Evolutionary conservation across 129 eudicot species (phyloP).

Genomic region (Centella asiatica): DNA sequence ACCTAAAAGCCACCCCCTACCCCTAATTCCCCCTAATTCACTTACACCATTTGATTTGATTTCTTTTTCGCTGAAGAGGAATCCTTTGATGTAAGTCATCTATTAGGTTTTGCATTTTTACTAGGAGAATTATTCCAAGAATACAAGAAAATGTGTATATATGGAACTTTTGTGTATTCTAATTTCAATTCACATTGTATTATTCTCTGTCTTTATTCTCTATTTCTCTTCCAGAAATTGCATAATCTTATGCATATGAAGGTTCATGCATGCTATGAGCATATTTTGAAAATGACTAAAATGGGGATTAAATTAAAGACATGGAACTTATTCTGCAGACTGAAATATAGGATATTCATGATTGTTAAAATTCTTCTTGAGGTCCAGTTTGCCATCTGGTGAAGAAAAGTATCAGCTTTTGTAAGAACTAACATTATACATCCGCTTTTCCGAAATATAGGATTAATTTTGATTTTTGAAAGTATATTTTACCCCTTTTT

Average conservation of each 20-base stretch:
- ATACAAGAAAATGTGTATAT: no score
- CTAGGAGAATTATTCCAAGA: not conserved
- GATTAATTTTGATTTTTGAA: no score
- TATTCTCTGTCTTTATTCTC: not conserved
- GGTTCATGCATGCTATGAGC: not conserved
- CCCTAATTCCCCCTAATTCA: not conserved
- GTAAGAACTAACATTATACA: no score
- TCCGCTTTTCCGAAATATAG: not conserved
- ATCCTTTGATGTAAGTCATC: not conserved
- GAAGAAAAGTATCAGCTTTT: conserved; percentile 1
- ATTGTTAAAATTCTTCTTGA: not conserved
- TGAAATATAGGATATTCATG: not conserved
- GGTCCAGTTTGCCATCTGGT: not conserved
- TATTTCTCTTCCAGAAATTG: no score
- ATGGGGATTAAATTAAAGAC: not conserved
- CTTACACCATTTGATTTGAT: no score
- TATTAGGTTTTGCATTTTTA: not conserved
- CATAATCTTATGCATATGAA: no score
- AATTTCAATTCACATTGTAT: not conserved
- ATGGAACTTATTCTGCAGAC: not conserved
- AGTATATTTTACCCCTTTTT: no score
- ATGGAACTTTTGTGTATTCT: not conserved
- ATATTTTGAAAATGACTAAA: not conserved
- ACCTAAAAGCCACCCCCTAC: not conserved
- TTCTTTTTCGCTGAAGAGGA: not conserved